Percentiles rank a stretch among this genome's conserved stretches.
phyloP scores from a whole-genome alignment of 2,329 filamentous ascomycete species.

The Penicillium sp. region DNA sequence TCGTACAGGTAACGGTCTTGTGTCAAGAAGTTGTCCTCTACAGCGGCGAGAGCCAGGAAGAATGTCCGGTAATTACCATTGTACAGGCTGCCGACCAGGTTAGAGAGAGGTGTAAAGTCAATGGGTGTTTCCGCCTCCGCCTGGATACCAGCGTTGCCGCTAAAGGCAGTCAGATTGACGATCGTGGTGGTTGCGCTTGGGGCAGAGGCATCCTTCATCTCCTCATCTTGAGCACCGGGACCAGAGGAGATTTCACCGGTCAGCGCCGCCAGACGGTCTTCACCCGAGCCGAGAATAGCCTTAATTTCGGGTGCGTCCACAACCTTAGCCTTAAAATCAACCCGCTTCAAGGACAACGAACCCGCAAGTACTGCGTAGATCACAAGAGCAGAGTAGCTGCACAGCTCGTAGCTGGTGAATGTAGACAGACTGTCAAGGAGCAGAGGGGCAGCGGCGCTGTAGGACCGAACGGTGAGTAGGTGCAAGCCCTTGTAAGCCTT shows the following conservation, averaged over 20 bases:
- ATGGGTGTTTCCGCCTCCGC: conserved; percentile 80
- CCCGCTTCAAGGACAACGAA: conserved; percentile 90
- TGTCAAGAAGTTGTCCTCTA: conserved; percentile 92
- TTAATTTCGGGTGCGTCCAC: conserved; percentile 98
- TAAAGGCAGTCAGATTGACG: conserved; percentile 87
- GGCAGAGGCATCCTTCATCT: conserved; percentile 68
- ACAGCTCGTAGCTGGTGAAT: conserved; percentile 98
- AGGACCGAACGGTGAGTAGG: conserved; percentile 87
- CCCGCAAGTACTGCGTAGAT: conserved; percentile 95
- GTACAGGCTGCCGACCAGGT: conserved; percentile 90
- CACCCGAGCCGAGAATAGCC: conserved; percentile 87
- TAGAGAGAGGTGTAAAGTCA: conserved; percentile 86
- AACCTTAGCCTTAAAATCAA: conserved; percentile 99
- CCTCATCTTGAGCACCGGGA: conserved; percentile 75
- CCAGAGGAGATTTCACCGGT: conserved; percentile 81
- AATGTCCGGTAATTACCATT: conserved; percentile 92
- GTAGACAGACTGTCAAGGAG: conserved; percentile 97
- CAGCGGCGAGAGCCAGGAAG: conserved; percentile 84
- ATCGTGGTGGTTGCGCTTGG: conserved; percentile 65
- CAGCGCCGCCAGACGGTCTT: conserved; percentile 84
- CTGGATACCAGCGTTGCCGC: conserved; percentile 66
- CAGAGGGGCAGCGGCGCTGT: conserved; percentile 86
- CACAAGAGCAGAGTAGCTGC: conserved; percentile 92
- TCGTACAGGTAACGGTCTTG: conserved; percentile 95
- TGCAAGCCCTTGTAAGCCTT: conserved; percentile 98